Evolutionary conservation across 768 basidiomycete species (phyloP).

Genomic region (Boletus speciosus): DNA sequence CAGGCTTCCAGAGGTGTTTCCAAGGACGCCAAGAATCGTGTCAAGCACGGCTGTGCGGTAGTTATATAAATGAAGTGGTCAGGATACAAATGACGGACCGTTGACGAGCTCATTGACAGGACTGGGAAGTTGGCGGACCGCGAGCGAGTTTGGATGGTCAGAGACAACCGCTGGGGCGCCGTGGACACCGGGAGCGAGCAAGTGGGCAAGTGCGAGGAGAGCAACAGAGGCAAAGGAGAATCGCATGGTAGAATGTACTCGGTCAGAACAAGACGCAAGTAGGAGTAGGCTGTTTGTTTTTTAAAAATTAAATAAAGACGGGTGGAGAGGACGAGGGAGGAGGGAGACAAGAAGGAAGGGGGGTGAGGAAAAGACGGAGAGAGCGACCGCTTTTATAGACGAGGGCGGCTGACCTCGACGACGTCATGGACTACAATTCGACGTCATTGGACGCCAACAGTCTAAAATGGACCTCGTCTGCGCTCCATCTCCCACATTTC

Average conservation of each 20-base stretch:
- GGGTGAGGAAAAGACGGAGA: conserved; percentile 5
- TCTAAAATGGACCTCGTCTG: conserved; percentile 30
- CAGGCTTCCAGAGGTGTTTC: background rate
- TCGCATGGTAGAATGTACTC: conserved; percentile 28
- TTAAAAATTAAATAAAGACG: conserved; percentile 11
- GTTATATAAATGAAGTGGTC: background rate
- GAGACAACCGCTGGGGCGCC: conserved; percentile 13
- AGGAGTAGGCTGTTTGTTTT: conserved; percentile 15
- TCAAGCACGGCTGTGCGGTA: background rate
- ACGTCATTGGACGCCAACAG: conserved; percentile 20
- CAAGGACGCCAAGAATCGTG: rapidly evolving
- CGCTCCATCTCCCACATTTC: conserved; percentile 62
- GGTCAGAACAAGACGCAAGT: conserved; percentile 19
- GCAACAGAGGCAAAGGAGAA: conserved; percentile 15
- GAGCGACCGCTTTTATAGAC: conserved; percentile 18
- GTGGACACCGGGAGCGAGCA: conserved; percentile 12
- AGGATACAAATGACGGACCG: conserved; percentile 2
- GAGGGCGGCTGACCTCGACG: conserved; percentile 5
- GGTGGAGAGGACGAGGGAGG: conserved; percentile 3
- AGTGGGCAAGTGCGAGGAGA: conserved; percentile 18
- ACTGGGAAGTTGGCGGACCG: background rate
- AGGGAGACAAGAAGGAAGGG: conserved; percentile 3
- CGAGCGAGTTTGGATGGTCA: conserved; percentile 3
- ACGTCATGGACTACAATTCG: conserved; percentile 2
- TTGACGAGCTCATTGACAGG: rapidly evolving